Evolutionary conservation across 2,329 filamentous ascomycete species (phyloP).

Genomic region (Colletotrichum chlorophyti): DNA sequence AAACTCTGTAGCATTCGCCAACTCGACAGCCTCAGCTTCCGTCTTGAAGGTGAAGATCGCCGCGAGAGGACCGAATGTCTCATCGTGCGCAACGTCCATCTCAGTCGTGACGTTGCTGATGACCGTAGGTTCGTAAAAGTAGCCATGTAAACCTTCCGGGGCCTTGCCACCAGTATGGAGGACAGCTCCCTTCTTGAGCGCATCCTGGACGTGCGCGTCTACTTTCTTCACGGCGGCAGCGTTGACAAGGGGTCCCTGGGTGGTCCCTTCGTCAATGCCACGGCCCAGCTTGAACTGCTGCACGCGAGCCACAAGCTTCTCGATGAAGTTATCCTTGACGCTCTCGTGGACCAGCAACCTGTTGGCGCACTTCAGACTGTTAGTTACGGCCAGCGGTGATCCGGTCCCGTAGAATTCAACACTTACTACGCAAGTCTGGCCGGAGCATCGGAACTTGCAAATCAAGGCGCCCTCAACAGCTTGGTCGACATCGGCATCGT

Average conservation of each 20-base stretch:
- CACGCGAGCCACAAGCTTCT: constrained; percentile 57
- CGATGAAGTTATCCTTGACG: constrained; percentile 64
- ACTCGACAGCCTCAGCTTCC: constrained; percentile 71
- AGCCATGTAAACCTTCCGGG: constrained; percentile 65
- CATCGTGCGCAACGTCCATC: constrained; percentile 72
- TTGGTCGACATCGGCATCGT: constrained; percentile 73
- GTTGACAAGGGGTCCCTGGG: constrained; percentile 70
- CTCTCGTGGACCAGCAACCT: constrained; percentile 63
- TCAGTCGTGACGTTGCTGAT: constrained; percentile 69
- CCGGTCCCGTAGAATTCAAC: rapidly evolving
- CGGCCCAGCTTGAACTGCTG: constrained; percentile 63
- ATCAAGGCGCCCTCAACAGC: constrained; percentile 71
- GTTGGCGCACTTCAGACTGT: constrained; percentile 50
- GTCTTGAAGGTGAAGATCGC: constrained; percentile 73
- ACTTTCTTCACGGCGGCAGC: constrained; percentile 69
- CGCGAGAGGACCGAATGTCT: constrained; percentile 76
- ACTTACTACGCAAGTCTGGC: constrained; percentile 70
- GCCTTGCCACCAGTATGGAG: constrained; percentile 64
- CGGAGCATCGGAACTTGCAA: constrained; percentile 75
- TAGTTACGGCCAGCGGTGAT: too few relatives aligned
- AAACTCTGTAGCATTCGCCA: constrained; percentile 72
- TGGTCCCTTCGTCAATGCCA: constrained; percentile 61
- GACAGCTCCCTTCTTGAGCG: constrained; percentile 65
- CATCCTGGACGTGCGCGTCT: constrained; percentile 67
- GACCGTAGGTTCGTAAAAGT: constrained; percentile 75